Evolutionary conservation across 2,329 filamentous ascomycete species (phyloP).

Genomic region (Arthrobotrys entomopaga): DNA sequence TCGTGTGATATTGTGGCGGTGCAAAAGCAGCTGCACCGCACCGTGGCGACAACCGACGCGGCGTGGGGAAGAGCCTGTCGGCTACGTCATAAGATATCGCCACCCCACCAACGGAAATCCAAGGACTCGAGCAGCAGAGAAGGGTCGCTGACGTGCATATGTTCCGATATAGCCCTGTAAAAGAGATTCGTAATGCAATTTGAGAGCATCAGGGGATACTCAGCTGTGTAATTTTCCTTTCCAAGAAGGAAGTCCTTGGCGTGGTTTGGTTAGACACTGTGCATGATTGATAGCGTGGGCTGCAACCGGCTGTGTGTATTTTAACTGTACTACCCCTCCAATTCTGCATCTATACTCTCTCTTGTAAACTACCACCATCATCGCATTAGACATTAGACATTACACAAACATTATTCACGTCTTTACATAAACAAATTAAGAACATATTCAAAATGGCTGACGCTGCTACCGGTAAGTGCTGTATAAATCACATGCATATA

Average conservation of each 20-base stretch:
- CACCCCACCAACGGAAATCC: constrained; percentile 20
- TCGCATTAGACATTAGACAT: too few relatives aligned
- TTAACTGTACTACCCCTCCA: not conserved
- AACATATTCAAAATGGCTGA: constrained; percentile 31
- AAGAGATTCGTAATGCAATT: constrained; percentile 10
- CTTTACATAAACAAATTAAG: constrained; percentile 2
- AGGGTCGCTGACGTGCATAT: constrained; percentile 24
- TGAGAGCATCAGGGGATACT: constrained; percentile 7
- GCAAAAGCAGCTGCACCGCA: constrained; percentile 16
- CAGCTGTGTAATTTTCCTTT: not conserved
- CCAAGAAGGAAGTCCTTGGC: not conserved
- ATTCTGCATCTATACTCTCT: not conserved
- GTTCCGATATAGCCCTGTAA: constrained; percentile 3
- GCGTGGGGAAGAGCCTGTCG: constrained; percentile 14
- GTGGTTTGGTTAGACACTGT: not conserved
- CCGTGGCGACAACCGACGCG: not conserved
- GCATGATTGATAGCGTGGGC: not conserved
- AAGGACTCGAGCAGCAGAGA: not conserved
- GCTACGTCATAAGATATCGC: constrained; percentile 51
- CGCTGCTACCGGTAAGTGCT: constrained; percentile 32
- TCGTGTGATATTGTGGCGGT: constrained; percentile 36
- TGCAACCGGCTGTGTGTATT: not conserved
- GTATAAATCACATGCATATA: constrained; percentile 1
- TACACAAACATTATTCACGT: too few relatives aligned
- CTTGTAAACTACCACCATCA: not conserved